Base-by-base conservation (phyloP, 345 rosid genomes). In the Syzygium jambos region DNA sequence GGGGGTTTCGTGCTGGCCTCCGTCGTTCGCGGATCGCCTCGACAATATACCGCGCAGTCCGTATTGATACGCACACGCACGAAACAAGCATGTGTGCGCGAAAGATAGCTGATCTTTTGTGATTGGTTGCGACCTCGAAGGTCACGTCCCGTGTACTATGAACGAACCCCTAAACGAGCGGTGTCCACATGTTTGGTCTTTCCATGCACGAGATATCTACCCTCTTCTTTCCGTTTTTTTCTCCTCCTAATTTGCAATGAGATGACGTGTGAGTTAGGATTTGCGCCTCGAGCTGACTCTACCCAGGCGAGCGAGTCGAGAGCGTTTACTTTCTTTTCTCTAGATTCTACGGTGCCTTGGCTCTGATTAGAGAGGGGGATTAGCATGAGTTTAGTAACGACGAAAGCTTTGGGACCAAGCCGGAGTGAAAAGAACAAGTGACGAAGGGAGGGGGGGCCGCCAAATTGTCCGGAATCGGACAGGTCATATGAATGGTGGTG, bases 1-100 rank as follows among this genome's bases (percentile, higher is more conserved):
- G 1, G 9, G 4, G 3, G 0, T 7, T 65, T 15, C 6, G 0
- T 0, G 0, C 78, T 65, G 3, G 9, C 3, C 22, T 25, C 46
- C 46, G 1, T 43, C 46, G 46, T n/a, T n/a, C 34, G 30, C 16
- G 0, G 14, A 61, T 27, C 5, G 27, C 12, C 5, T 68, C 3
- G 1, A 5, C 4, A 3, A 19, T 9, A 9, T 1, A 15, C 6
- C 2, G 3, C 2, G 3, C 78, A 7, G 6, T 17, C 9, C 2
- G 0, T 15, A 16, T 65, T 17, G 4, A 30, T 29, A 30, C 19
- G 15, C 22, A 15, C 38, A 19, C 19, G 2, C 78, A 16, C 22
- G 2, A 30, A 8, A 16, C 9, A 15, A 65, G 11, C 38, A 15
- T 30, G 22, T 0, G 1, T 16, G 19, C 12, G 2, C 23, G 2